phyloP scores from a whole-genome alignment of 2,329 filamentous ascomycete genomes.

The Trichophyton rubrum region DNA sequence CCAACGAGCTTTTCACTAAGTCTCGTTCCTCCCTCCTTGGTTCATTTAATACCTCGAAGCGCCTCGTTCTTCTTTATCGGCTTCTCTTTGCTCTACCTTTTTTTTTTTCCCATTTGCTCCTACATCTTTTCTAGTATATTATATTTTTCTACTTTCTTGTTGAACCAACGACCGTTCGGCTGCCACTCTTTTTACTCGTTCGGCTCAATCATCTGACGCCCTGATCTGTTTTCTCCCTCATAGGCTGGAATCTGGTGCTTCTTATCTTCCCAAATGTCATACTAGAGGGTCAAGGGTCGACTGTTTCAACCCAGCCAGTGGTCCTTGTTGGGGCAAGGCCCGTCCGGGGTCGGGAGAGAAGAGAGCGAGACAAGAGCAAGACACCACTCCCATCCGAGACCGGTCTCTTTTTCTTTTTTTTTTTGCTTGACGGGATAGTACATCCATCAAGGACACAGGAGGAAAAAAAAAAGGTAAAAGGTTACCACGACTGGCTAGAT shows the following conservation, averaged over 20 bases:
- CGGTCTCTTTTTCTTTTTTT: background rate
- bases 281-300: background rate
- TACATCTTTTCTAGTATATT: background rate
- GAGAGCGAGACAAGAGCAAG: background rate
- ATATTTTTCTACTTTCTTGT: background rate
- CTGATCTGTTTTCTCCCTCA: background rate
- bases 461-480: slow-evolving; percentile 8
- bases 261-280: background rate
- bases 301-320: slow-evolving; percentile 1
- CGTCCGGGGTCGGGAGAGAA: background rate
- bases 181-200: background rate
- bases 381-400: background rate
- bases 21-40: slow-evolving; percentile 1
- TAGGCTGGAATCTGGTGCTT: slow-evolving; percentile 1
- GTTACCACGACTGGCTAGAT: background rate
- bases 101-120: background rate
- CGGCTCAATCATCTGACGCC: background rate
- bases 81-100: background rate
- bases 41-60: background rate
- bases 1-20: slow-evolving; percentile 6
- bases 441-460: too few species aligned
- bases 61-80: background rate
- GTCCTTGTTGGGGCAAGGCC: background rate
- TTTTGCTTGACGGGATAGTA: too few species aligned
- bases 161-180: background rate